Evolutionary conservation across 129 eudicot species (phyloP), one percentile per base, ranked within the genome.

Genomic region (Ambrosia artemisiifolia): DNA sequence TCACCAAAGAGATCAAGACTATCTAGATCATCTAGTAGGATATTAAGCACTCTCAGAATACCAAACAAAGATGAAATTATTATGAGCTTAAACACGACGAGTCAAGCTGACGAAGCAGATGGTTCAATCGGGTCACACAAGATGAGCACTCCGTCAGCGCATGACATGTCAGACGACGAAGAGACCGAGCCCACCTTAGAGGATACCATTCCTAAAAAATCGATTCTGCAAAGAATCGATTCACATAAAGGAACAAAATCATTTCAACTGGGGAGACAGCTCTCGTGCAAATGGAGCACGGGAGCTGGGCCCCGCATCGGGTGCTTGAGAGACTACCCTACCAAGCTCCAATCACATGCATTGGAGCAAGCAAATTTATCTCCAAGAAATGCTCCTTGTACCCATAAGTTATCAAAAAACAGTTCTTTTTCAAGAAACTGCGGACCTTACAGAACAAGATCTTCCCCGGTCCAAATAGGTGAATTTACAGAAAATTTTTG

Each of bases 271-370:
- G 98, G 98, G 3, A 79, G 88, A 44, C 95, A 94, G 33, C 81
- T 94, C 11, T 87, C 96, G 3, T 90, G 91, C 79, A 88, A 83
- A 82, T 95, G 99, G 99, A 88, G 91, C 69, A 90, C 99, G 2
- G 99, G 99, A 44, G 99, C 96, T n/a, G 99, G 99, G 55, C 99
- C 99, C 4, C 76, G 97, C 7, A 95, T 95, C 6, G 96, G 99
- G 16, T 95, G 96, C 34, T 50, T 95, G 70, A 79, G 97, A 73
- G 99, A 90, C 69, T 95, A 95, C 72, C 99, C 99, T 0, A 72
- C 89, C 2, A 87, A 82, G 76, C 91, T 95, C 46, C 97, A 91
- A 46, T 87, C 81, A 12, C 99, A 85, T 16, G 87, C 97, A n/a
- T 65, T 95, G 67, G 99, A 95, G 82, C 88, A 79, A 69, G 91